Conservation (phyloP, 257 asterid species). For the Echites panduratus region DNA sequence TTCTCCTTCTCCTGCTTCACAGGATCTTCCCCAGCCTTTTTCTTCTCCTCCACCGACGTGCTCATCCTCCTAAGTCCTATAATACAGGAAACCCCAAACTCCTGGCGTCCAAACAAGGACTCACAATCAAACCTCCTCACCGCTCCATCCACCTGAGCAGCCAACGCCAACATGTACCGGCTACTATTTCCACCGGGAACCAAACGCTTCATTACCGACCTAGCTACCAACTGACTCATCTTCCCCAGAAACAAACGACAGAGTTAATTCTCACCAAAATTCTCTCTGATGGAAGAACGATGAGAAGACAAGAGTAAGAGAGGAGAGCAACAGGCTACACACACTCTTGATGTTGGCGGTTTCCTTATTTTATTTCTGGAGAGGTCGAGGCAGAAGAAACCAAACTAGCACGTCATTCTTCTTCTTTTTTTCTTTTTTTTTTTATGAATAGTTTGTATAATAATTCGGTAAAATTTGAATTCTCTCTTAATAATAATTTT, state of each 20-base stretch:
- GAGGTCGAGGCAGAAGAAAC: too few relatives aligned
- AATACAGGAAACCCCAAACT: conserved; percentile 23
- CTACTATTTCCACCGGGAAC: conserved; percentile 30
- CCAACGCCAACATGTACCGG: conserved; percentile 23
- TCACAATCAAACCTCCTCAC: conserved; percentile 25
- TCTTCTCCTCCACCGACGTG: conserved; percentile 37
- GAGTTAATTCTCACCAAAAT: neutral
- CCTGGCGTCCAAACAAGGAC: conserved; percentile 24
- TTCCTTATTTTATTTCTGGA: too few relatives aligned
- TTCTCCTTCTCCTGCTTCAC: conserved; percentile 20
- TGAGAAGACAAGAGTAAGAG: too few relatives aligned
- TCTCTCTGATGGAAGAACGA: neutral
- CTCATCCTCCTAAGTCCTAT: conserved; percentile 51
- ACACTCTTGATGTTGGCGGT: too few relatives aligned
- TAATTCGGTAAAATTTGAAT: too few relatives aligned
- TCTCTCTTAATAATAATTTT: too few relatives aligned
- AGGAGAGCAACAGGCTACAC: too few relatives aligned
- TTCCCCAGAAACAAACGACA: conserved; percentile 3
- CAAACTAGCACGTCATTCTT: too few relatives aligned
- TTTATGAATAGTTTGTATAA: too few relatives aligned
- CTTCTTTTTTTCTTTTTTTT: too few relatives aligned
- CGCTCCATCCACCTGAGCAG: conserved; percentile 11
- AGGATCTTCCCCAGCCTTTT: conserved; percentile 22
- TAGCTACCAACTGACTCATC: conserved; percentile 46
- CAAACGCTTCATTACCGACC: conserved; percentile 44